phyloP scores from a whole-genome alignment of 73 alveolate species.

The Paraurostyla sp. region DNA sequence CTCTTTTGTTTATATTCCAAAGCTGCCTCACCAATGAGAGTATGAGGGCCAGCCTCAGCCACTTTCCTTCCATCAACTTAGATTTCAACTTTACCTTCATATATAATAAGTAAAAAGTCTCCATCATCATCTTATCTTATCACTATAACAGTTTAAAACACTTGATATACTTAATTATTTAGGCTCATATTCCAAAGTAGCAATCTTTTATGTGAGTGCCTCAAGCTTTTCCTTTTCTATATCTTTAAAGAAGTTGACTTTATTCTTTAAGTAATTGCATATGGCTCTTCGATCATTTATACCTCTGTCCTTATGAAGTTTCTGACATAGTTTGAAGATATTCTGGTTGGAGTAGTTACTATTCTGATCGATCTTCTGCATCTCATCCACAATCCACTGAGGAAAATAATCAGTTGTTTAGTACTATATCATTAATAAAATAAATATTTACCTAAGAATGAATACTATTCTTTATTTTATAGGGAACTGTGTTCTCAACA shows the following conservation, averaged over 20 bases:
- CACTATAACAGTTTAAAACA: not conserved
- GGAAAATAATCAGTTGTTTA: slow-evolving; percentile 54
- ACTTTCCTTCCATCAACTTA: slow-evolving; percentile 53
- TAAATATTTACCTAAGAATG: slow-evolving; percentile 13
- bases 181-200: slow-evolving; percentile 49
- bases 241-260: slow-evolving; percentile 49
- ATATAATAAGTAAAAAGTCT: slow-evolving; percentile 48
- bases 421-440: not conserved
- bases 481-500: not conserved
- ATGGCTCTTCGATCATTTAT: slow-evolving; percentile 27
- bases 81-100: slow-evolving; percentile 52
- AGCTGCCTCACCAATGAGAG: slow-evolving; percentile 64
- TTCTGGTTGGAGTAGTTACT: not conserved
- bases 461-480: slow-evolving; percentile 25
- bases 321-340: slow-evolving; percentile 32
- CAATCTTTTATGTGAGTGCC: not conserved
- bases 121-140: slow-evolving; percentile 54
- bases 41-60: slow-evolving; percentile 32
- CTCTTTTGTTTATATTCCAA: slow-evolving; percentile 28
- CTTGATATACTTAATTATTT: not conserved
- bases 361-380: slow-evolving; percentile 9
- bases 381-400: slow-evolving; percentile 46
- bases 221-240: slow-evolving; percentile 49
- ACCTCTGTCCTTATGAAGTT: slow-evolving; percentile 48
- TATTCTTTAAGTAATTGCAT: slow-evolving; percentile 9